Evolutionary conservation across 495 filamentous ascomycete genomes (phyloP).

Genomic region (Rhypophila decipiens): DNA sequence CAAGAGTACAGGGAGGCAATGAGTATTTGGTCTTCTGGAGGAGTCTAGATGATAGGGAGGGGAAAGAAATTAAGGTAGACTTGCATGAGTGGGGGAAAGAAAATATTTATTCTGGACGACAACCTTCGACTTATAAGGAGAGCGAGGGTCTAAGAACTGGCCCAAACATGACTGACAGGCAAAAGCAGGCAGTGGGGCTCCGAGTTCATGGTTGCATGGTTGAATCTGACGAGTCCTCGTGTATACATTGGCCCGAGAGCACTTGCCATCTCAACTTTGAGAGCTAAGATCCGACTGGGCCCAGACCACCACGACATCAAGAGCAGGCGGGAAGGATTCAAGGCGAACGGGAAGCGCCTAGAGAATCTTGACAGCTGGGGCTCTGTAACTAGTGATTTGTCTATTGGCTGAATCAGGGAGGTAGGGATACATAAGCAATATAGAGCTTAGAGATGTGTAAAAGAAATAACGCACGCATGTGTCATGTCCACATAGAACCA

Average conservation of each 20-base stretch:
- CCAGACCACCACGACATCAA: slow-evolving; percentile 1
- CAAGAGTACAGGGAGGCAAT: not conserved
- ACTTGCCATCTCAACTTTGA: not conserved
- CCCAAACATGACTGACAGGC: slow-evolving; percentile 32
- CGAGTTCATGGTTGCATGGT: slow-evolving; percentile 4
- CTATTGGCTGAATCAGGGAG: slow-evolving; percentile 25
- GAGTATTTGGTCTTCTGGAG: no score
- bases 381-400: slow-evolving; percentile 16
- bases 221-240: slow-evolving; percentile 18
- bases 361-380: slow-evolving; percentile 1
- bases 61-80: not conserved
- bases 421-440: no score
- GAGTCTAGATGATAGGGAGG: not conserved
- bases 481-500: slow-evolving; percentile 8
- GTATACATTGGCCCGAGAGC: slow-evolving; percentile 30
- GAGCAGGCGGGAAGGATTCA: slow-evolving; percentile 4
- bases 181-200: slow-evolving; percentile 13
- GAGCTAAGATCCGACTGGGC: not conserved
- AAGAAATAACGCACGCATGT: slow-evolving; percentile 30
- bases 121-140: slow-evolving; percentile 23
- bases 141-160: slow-evolving; percentile 7
- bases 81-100: not conserved
- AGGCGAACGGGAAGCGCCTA: slow-evolving; percentile 3
- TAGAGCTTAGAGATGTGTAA: slow-evolving; percentile 21
- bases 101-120: slow-evolving; percentile 9